phyloP scores from a whole-genome alignment of 2,329 filamentous ascomycete genomes.

The Xylariales sp. region DNA sequence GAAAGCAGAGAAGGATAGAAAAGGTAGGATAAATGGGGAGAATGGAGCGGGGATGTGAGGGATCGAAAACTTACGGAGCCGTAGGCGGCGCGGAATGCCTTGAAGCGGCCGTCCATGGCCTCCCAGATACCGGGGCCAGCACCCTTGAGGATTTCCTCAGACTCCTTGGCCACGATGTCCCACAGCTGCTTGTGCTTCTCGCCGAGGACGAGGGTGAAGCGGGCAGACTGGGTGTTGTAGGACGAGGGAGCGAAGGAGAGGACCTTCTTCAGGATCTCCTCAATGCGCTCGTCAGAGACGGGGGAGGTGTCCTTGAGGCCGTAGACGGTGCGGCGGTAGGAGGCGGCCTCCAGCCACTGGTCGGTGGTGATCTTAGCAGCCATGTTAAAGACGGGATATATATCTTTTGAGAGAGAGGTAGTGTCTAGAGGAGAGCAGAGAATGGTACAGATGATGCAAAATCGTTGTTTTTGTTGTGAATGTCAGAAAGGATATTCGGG shows the following conservation, averaged over 20 bases:
- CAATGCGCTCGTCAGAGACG: constrained; percentile 23
- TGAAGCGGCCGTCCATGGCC: constrained; percentile 10
- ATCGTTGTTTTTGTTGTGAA: too few species aligned
- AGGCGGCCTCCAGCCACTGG: constrained; percentile 21
- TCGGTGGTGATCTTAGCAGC: constrained; percentile 13
- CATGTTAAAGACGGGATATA: neutral
- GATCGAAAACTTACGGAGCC: constrained; percentile 16
- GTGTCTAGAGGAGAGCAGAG: too few species aligned
- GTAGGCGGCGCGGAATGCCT: constrained; percentile 15
- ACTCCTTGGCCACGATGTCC: constrained; percentile 12
- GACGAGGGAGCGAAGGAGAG: constrained; percentile 17
- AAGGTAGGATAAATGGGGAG: neutral
- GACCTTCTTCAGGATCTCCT: constrained; percentile 20
- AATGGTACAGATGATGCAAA: too few species aligned
- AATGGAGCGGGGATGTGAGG: neutral
- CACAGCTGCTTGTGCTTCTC: constrained; percentile 18
- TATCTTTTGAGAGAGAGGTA: neutral
- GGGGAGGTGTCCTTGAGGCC: constrained; percentile 19
- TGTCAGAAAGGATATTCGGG: too few species aligned
- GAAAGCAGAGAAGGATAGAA: too few species aligned
- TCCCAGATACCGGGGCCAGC: constrained; percentile 16
- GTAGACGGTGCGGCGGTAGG: constrained; percentile 24
- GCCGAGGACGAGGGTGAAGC: constrained; percentile 15
- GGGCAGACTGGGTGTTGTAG: constrained; percentile 19
- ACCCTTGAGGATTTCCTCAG: constrained; percentile 13